A percentile compares a stretch with the other conserved stretches of the same genome.
Conservation (phyloP, 768 basidiomycete species). For the Agrocybe praecox region DNA sequence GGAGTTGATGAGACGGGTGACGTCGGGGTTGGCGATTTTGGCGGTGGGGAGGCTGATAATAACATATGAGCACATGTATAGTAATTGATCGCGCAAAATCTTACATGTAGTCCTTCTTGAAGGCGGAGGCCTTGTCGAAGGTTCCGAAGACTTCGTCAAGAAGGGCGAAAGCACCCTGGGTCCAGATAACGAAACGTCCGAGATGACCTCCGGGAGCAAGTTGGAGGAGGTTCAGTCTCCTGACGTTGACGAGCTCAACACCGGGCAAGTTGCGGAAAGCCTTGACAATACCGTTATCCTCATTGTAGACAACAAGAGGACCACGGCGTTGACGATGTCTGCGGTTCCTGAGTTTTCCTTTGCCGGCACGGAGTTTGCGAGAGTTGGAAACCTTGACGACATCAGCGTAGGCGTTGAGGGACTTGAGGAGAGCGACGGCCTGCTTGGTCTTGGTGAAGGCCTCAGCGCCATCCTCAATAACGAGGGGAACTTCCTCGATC, state of each 20-base stretch:
- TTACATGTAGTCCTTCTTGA: conserved; percentile 90
- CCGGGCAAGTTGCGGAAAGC: conserved; percentile 99
- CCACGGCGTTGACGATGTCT: conserved; percentile 97
- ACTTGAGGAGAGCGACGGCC: conserved; percentile 91
- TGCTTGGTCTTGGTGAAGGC: conserved; percentile 96
- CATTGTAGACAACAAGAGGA: conserved; percentile 94
- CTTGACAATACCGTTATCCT: conserved; percentile 96
- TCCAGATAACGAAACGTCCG: conserved; percentile 99
- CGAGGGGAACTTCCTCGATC: conserved; percentile 95
- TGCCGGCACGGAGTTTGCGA: conserved; percentile 94
- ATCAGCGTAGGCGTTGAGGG: conserved; percentile 86
- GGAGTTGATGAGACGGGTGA: conserved; percentile 97
- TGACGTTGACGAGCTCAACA: conserved; percentile 95
- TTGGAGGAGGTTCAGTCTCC: conserved; percentile 94
- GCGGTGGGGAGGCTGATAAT: conserved; percentile 91
- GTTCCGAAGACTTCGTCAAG: conserved; percentile 97
- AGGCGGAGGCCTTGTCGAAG: conserved; percentile 80
- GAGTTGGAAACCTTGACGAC: conserved; percentile 98
- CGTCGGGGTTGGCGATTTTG: conserved; percentile 97
- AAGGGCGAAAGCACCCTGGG: conserved; percentile 87
- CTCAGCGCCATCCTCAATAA: conserved; percentile 78
- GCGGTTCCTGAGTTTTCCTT: conserved; percentile 97
- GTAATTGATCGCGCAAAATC: too few species aligned
- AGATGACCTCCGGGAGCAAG: conserved; percentile 99
- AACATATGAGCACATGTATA: too few species aligned